phyloP scores from a whole-genome alignment of 306 rosid species.

The Geum urbanum region DNA sequence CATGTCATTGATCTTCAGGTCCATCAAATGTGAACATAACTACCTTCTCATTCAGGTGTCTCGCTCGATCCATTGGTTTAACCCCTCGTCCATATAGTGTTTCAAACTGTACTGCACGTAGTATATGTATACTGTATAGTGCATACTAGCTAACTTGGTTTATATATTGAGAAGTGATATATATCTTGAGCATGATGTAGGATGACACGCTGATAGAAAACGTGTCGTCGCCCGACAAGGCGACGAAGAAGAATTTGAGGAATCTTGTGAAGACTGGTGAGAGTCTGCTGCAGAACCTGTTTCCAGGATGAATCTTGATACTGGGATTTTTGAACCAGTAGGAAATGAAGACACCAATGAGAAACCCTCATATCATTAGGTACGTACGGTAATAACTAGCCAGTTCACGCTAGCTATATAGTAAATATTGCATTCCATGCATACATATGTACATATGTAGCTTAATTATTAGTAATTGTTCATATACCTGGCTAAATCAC shows the following conservation, averaged over 20 bases:
- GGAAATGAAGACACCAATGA: conserved; percentile 11
- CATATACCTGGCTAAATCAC: no score
- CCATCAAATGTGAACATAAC: conserved; percentile 11
- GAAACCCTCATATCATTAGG: conserved; percentile 1
- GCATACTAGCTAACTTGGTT: no score
- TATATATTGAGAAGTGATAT: not conserved
- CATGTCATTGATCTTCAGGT: conserved; percentile 9
- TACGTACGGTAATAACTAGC: not conserved
- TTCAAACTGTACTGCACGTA: no score
- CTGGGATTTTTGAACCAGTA: conserved; percentile 7
- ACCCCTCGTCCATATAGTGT: not conserved
- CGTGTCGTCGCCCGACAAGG: conserved; percentile 16
- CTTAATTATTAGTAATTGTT: no score
- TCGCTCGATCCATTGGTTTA: no score
- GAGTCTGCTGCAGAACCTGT: conserved; percentile 16
- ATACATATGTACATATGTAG: no score
- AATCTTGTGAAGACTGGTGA: conserved; percentile 17
- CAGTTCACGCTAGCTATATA: no score
- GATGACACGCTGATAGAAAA: conserved; percentile 15
- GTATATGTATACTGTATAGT: not conserved
- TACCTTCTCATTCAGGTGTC: conserved; percentile 11
- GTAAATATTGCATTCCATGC: no score
- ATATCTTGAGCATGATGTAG: not conserved
- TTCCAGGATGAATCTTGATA: conserved; percentile 18
- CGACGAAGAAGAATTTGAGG: conserved; percentile 11